A percentile compares a stretch with the other conserved stretches of the same genome.
Evolutionary conservation across 208 protist species (phyloP).

Genomic region (Crithidia brevicula): DNA sequence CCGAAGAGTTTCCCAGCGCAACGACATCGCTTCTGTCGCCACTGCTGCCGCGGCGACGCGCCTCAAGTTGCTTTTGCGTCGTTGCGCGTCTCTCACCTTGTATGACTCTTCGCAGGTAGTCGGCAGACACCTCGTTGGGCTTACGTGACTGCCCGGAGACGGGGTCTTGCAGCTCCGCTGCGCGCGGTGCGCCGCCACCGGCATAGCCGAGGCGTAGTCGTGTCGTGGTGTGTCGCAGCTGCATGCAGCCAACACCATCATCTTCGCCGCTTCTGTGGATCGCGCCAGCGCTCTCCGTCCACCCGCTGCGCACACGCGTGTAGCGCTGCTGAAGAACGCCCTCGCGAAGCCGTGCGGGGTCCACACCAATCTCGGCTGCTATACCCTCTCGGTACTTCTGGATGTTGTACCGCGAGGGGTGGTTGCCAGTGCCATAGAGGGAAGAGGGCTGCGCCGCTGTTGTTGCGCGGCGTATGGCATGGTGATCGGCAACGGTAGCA

Average conservation of each 20-base stretch:
- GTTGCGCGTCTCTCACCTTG: not conserved
- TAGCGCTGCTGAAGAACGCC: slow-evolving; percentile 12
- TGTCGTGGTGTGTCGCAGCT: not conserved
- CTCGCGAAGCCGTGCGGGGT: slow-evolving; percentile 19
- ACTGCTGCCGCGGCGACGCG: too few species aligned
- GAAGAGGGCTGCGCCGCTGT: not conserved
- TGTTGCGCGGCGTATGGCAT: slow-evolving; percentile 9
- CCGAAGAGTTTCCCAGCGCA: not conserved
- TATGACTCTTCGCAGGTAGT: slow-evolving; percentile 9
- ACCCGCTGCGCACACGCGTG: slow-evolving; percentile 13
- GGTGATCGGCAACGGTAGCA: slow-evolving; percentile 4
- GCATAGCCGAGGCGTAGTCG: slow-evolving; percentile 6
- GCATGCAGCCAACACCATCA: not conserved
- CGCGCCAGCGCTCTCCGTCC: not conserved
- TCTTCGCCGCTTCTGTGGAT: not conserved
- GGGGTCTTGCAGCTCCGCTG: slow-evolving; percentile 21
- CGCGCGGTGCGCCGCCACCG: slow-evolving; percentile 3
- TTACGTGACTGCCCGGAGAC: slow-evolving; percentile 21
- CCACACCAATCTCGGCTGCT: slow-evolving; percentile 21
- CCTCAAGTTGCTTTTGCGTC: too few species aligned
- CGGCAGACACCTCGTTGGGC: slow-evolving; percentile 27
- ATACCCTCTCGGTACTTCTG: slow-evolving; percentile 20
- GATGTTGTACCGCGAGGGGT: slow-evolving; percentile 3
- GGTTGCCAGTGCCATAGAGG: slow-evolving; percentile 7
- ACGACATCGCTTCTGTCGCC: not conserved